Percentiles rank a stretch among this genome's conserved stretches.
Conservation (phyloP, 257 asterid genomes). For the Fraxinus quadrangulata region DNA sequence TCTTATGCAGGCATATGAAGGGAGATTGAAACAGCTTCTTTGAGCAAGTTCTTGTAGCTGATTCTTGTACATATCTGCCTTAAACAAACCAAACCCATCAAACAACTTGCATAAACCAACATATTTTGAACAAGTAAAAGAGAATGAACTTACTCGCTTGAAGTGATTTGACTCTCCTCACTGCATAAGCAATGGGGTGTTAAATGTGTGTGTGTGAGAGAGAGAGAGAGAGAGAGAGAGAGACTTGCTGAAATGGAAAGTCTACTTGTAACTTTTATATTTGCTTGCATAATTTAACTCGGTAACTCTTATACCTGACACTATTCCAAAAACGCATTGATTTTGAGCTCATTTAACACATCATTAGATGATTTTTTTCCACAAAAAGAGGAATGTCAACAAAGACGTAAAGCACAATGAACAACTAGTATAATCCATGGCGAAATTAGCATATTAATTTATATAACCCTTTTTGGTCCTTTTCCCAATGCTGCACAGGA, state of each 20-base stretch:
- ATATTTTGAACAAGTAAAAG: neutral
- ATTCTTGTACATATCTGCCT: conserved; percentile 46
- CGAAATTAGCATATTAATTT: too few relatives aligned
- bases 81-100: conserved; percentile 5
- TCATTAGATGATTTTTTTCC: too few relatives aligned
- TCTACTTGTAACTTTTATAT: neutral
- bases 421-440: too few relatives aligned
- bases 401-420: too few relatives aligned
- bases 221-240: neutral
- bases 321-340: too few relatives aligned
- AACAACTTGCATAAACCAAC: neutral
- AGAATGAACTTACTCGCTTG: conserved; percentile 26
- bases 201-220: neutral
- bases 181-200: neutral
- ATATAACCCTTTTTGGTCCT: neutral
- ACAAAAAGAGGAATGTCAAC: too few relatives aligned
- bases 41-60: conserved; percentile 57
- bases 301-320: neutral
- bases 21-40: conserved; percentile 55
- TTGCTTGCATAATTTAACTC: conserved; percentile 5
- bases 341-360: too few relatives aligned
- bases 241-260: conserved; percentile 16
- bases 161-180: conserved; percentile 3
- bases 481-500: conserved; percentile 8
- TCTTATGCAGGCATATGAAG: conserved; percentile 42